These are phyloP conservation scores for Tripterygium wilfordii DNA, from an alignment of 177 flowering plant genomes.

Conservation along the genomic window DNA sequence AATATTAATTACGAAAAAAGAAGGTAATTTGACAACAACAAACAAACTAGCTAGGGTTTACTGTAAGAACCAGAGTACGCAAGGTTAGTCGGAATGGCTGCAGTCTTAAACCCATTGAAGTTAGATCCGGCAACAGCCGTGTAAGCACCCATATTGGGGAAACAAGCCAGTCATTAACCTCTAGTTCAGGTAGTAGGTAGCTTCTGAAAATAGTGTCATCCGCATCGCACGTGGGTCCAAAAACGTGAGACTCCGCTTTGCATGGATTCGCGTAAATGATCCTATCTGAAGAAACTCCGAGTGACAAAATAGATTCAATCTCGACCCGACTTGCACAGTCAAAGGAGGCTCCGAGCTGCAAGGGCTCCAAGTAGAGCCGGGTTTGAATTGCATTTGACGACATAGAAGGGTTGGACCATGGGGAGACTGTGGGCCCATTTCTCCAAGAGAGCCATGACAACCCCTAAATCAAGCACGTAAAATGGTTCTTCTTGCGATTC, in stretches of 20 bases:
- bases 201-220: constrained; percentile 33
- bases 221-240: constrained; percentile 61
- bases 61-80: too few relatives aligned
- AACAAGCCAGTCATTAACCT: constrained; percentile 52
- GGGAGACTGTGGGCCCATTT: constrained; percentile 35
- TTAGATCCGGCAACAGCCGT: constrained; percentile 39
- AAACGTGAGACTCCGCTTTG: constrained; percentile 46
- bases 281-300: constrained; percentile 38
- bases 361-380: constrained; percentile 32
- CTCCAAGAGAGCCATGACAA: constrained; percentile 27
- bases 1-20: too few relatives aligned
- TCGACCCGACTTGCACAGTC: constrained; percentile 56
- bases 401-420: constrained; percentile 38
- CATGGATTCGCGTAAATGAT: constrained; percentile 57
- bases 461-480: constrained; percentile 47
- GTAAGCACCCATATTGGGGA: constrained; percentile 61
- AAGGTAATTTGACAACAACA: too few relatives aligned
- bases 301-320: constrained; percentile 41
- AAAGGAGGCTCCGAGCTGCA: constrained; percentile 42
- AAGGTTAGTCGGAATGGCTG: constrained; percentile 16
- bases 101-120: constrained; percentile 37
- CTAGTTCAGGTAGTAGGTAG: constrained; percentile 40
- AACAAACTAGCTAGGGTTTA: too few relatives aligned
- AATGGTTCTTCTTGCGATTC: constrained; percentile 33
- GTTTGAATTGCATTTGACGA: constrained; percentile 58